Percentiles rank a stretch among this genome's conserved stretches.
phyloP scores from a whole-genome alignment of 805 yeast genomes.

The Hanseniaspora valbyensis region DNA sequence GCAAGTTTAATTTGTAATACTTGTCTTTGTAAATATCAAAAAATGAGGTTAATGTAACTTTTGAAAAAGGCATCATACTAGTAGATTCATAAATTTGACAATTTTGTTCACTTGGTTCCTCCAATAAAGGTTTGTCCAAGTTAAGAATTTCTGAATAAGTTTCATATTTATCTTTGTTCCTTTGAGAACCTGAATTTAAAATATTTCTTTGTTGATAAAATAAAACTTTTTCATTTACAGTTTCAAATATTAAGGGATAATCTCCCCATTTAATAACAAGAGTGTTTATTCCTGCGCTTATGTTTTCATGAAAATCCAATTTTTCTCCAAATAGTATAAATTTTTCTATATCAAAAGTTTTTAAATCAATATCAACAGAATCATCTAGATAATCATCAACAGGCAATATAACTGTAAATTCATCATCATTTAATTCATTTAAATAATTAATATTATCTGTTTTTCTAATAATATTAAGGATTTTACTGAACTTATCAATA shows the following conservation, averaged over 20 bases:
- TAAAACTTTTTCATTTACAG: conserved; percentile 17
- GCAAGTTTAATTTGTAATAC: conserved; percentile 14
- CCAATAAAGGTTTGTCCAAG: conserved; percentile 36
- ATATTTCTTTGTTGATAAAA: conserved; percentile 4
- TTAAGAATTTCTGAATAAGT: neutral
- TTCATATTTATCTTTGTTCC: neutral
- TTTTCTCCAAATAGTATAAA: conserved; percentile 30
- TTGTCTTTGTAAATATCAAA: neutral
- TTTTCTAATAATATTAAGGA: conserved; percentile 53
- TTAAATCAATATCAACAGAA: neutral
- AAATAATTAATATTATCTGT: conserved; percentile 50
- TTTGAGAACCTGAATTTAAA: neutral
- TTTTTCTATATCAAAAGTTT: conserved; percentile 22
- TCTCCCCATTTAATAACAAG: neutral
- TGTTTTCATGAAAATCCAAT: conserved; percentile 18
- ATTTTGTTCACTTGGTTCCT: conserved; percentile 49
- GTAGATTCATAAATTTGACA: conserved; percentile 43
- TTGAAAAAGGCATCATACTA: neutral
- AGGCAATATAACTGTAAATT: conserved; percentile 47
- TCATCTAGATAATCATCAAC: conserved; percentile 15
- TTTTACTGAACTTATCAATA: conserved; percentile 47
- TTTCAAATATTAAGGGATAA: conserved; percentile 17
- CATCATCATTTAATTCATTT: conserved; percentile 37
- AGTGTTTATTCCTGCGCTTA: neutral
- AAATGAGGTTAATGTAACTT: neutral